phyloP scores from a whole-genome alignment of 148 eudicot genomes.

The Rhododendron williamsianum region DNA sequence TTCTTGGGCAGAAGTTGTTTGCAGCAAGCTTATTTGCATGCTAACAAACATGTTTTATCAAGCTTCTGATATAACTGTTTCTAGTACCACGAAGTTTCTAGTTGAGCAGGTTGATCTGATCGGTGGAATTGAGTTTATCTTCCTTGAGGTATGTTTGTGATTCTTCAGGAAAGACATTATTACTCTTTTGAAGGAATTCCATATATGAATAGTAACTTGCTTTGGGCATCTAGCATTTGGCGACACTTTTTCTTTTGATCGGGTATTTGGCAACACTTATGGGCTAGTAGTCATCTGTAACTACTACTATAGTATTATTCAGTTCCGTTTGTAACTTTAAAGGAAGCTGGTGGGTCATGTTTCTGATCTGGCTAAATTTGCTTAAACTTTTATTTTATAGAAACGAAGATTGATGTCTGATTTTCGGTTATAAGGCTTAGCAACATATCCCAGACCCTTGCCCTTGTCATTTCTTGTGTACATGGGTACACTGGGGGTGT shows the following conservation, averaged over 20 bases:
- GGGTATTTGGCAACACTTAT: neutral
- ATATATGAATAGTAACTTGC: neutral
- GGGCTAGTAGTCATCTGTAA: too few species aligned
- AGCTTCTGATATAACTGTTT: constrained; percentile 42
- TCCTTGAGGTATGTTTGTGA: constrained; percentile 59
- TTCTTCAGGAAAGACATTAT: neutral
- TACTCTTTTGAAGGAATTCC: neutral
- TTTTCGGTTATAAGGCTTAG: neutral
- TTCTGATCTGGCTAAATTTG: neutral
- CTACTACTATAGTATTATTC: neutral
- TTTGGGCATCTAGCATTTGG: neutral
- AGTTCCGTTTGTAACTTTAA: neutral
- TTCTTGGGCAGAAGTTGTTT: constrained; percentile 95
- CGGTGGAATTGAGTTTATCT: constrained; percentile 91
- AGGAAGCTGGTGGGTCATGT: neutral
- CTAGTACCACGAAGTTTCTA: constrained; percentile 46
- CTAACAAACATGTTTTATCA: constrained; percentile 90
- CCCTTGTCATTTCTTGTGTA: neutral
- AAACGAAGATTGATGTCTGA: neutral
- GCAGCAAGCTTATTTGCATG: constrained; percentile 85
- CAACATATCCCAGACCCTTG: neutral
- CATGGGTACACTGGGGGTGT: neutral
- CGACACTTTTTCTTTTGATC: neutral
- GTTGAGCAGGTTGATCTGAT: constrained; percentile 80
- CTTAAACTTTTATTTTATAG: neutral